Base-by-base conservation (phyloP, 306 rosid species). In the Cercis canadensis region DNA sequence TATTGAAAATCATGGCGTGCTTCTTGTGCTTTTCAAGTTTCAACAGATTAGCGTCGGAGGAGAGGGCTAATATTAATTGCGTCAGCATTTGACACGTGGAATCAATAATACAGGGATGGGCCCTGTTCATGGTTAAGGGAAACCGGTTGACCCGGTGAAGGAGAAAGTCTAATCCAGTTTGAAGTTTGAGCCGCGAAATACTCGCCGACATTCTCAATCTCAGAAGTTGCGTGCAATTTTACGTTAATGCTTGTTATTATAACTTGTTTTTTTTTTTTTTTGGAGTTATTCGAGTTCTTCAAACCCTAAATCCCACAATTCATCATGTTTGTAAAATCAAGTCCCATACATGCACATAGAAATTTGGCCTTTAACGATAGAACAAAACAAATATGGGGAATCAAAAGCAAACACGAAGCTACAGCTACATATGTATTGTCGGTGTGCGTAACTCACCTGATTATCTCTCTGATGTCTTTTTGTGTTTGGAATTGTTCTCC, bases 1-100 rank as follows among this genome's bases (percentile, higher is more conserved):
- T 79, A 67, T 85, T 80, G 72, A 74, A 80, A 75, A 83, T 63
- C 78, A 60, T 33, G 80, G 77, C 87, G 72, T 81, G 97, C 57
- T 62, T 76, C 96, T 34, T 83, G 96, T 78, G 87, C 57, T 32
- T 62, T 61, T 55, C 36, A 53, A 49, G 58, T 49, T 78, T 65
- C 74, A 52, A 12, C 1, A 31, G 11, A 10, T 37, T 5, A 37
- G 7, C 29, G 29, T 37, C 1, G 43, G 6, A 37, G 43, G 7
- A 37, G 70, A 40, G 11, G 40, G 74, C 72, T 32, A 54, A 24
- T 43, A 79, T 70, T 75, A 18, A 80, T 75, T 63, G 80, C 81
- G 68, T 90, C 86, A 86, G 29, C 84, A 41, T 59, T 65, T 8
- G 90, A 87, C 89, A 90, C 87, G 92, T 85, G 87, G 86, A 6